A percentile compares a stretch with the other conserved stretches of the same genome.
Conservation (phyloP, 1,139 yeast species). For the Suhomyces taliae region DNA sequence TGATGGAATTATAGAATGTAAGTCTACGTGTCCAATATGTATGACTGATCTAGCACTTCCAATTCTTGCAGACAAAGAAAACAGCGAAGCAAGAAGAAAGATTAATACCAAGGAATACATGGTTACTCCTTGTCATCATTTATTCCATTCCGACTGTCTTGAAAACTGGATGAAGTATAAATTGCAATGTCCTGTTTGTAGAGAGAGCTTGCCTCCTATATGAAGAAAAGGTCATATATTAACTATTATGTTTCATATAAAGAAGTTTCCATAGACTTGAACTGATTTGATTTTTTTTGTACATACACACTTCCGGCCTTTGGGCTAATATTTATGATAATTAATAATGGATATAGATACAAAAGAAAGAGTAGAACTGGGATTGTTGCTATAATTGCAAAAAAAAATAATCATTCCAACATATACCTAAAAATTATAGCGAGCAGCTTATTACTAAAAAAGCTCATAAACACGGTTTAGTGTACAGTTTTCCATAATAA, state of each 20-base stretch:
- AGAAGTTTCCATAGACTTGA: too few species aligned
- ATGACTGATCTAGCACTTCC: slow-evolving; percentile 75
- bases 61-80: slow-evolving; percentile 34
- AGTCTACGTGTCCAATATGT: slow-evolving; percentile 81
- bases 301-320: too few species aligned
- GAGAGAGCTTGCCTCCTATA: slow-evolving; percentile 80
- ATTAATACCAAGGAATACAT: slow-evolving; percentile 54
- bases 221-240: slow-evolving; percentile 17
- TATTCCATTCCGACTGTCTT: slow-evolving; percentile 83
- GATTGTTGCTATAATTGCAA: too few species aligned
- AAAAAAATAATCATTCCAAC: too few species aligned
- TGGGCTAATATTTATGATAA: too few species aligned
- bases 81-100: slow-evolving; percentile 14
- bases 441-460: too few species aligned
- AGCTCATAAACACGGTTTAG: too few species aligned
- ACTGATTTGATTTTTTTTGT: too few species aligned
- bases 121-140: slow-evolving; percentile 92
- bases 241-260: neutral
- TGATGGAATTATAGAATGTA: slow-evolving; percentile 29
- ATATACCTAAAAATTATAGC: too few species aligned
- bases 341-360: too few species aligned
- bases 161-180: slow-evolving; percentile 94
- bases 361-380: too few species aligned
- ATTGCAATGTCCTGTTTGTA: slow-evolving; percentile 90
- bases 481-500: too few species aligned